Evolutionary conservation across 345 rosid genomes (phyloP).

Genomic region (Murraya paniculata): DNA sequence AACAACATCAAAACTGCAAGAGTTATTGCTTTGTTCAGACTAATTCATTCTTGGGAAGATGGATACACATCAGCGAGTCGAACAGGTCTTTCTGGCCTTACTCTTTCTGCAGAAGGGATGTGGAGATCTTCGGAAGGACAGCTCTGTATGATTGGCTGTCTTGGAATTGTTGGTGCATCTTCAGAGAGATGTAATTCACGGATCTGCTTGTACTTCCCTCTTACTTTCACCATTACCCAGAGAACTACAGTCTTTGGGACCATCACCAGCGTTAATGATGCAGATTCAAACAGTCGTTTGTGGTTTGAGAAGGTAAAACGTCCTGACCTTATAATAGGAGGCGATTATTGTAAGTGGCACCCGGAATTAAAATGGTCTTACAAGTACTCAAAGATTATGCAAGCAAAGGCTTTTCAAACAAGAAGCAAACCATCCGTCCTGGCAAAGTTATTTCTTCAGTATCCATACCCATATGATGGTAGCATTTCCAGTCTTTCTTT

Average conservation of each 20-base stretch:
- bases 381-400: background rate
- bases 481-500: background rate
- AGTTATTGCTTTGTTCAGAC: background rate
- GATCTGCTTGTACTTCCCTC: constrained; percentile 19
- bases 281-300: background rate
- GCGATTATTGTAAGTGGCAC: background rate
- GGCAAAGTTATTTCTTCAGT: background rate
- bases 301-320: background rate
- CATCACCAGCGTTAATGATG: background rate
- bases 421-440: background rate
- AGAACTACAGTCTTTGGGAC: background rate
- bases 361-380: background rate
- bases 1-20: background rate
- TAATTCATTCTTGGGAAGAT: background rate
- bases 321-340: background rate
- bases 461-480: background rate
- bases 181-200: background rate
- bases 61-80: background rate
- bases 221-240: constrained; percentile 5
- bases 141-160: constrained; percentile 25
- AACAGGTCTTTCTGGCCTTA: background rate
- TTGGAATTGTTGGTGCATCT: background rate
- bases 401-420: background rate
- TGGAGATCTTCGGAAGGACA: constrained; percentile 20
- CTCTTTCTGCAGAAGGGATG: constrained; percentile 21